phyloP scores from a whole-genome alignment of 1,139 yeast genomes.

The Geotrichum histeridarum region DNA sequence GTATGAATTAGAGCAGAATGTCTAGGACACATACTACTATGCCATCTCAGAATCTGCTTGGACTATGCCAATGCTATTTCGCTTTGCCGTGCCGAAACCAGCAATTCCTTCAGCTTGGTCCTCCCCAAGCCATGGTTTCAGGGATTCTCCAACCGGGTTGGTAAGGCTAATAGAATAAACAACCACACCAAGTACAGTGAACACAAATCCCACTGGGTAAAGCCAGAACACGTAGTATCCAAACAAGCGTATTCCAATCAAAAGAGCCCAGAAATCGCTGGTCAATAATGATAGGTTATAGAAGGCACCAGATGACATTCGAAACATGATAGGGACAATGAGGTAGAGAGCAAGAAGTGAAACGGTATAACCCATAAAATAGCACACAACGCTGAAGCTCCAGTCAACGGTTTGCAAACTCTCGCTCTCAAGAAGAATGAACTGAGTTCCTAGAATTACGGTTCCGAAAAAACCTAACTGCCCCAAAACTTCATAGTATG shows the following conservation, averaged over 20 bases:
- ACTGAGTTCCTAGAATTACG: conserved; percentile 42
- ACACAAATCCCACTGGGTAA: conserved; percentile 44
- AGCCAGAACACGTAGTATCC: conserved; percentile 44
- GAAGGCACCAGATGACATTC: conserved; percentile 46
- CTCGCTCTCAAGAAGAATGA: conserved; percentile 41
- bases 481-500: conserved; percentile 44
- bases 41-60: too few relatives aligned
- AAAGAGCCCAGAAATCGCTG: conserved; percentile 45
- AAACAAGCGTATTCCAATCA: conserved; percentile 42
- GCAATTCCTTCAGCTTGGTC: conserved; percentile 39
- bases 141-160: conserved; percentile 39
- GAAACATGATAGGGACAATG: conserved; percentile 42
- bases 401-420: conserved; percentile 38
- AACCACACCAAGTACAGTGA: conserved; percentile 42
- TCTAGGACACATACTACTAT: too few relatives aligned
- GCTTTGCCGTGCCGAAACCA: conserved; percentile 42
- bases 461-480: conserved; percentile 42
- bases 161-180: conserved; percentile 40
- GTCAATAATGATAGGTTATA: conserved; percentile 43
- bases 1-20: too few relatives aligned
- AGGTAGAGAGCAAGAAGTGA: conserved; percentile 39
- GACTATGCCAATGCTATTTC: not conserved
- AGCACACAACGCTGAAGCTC: conserved; percentile 41
- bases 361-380: conserved; percentile 41
- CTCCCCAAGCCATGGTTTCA: conserved; percentile 44